Base-by-base conservation (phyloP, 192 early-diverging fungal species). In the Piromyces finnis region DNA sequence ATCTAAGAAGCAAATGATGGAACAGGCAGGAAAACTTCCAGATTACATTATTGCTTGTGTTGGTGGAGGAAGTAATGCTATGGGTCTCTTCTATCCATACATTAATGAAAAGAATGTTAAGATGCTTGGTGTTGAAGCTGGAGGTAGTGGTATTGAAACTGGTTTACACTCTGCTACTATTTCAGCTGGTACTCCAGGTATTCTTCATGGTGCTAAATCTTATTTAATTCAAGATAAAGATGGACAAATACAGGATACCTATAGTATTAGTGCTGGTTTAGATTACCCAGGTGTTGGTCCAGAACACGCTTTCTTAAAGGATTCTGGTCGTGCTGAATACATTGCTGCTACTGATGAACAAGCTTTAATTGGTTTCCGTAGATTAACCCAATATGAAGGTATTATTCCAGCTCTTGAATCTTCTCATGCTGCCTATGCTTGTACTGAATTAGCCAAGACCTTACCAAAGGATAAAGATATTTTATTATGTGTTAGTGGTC, bases 201-300 rank as follows among this genome's bases (percentile, higher is more conserved):
- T 99, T 26, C 89, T 99, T 82, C 97, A 98, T 81, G 97, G 97
- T 37, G 96, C 97, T n/a, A 88, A 91, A 79, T 97, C 97, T 3
- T 97, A 95, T 84, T 86, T 99, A 78, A 87, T 98, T 81, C 97
- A 99, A 86, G 95, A 99, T 83, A 85, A 86, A 16, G 94, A 96
- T 82, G 97, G 97, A 26, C 97, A 99, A 85, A 97, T 99, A 83
- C 90, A 93, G 81, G 94, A 96, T 83, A 97, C 97, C 0, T 94
- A 98, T 85, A 94, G 92, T 78, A 94, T 99, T 81, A 93, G 92
- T 81, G 95, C 96, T 77, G 97, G 96, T n/a, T 87, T 99, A 77
- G 95, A 97, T 87, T 98, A 99, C 86, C 95, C 97, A 18, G 97
- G 95, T 79, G 95, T 99, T 77, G 97, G 96, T 29, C 96, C 96